Conservation (phyloP, 352 stramenopile genomes). For the Ophiocytium majus region DNA sequence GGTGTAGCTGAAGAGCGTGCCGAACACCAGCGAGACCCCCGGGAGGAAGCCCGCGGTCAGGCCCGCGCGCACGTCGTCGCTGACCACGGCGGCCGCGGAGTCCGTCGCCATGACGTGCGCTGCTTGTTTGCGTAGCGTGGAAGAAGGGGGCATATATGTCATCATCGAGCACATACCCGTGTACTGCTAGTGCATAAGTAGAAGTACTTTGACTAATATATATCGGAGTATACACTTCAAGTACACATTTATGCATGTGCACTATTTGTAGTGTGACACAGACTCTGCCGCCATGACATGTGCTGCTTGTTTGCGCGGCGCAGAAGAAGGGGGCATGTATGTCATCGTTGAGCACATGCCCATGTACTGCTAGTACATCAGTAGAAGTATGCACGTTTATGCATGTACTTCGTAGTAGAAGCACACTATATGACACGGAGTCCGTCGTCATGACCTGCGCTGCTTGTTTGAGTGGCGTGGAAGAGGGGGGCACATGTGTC, state of each 20-base stretch:
- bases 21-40: constrained; percentile 45
- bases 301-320: not conserved
- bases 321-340: not conserved
- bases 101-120: not conserved
- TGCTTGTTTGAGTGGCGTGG: not conserved
- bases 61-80: constrained; percentile 35
- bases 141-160: not conserved
- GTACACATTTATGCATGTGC: no score
- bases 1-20: constrained; percentile 49
- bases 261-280: no score
- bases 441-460: not conserved
- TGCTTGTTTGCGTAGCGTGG: not conserved
- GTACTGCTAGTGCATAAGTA: no score
- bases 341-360: not conserved
- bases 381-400: no score
- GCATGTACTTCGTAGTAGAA: no score
- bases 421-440: no score
- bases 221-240: no score
- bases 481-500: not conserved
- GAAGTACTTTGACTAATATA: no score
- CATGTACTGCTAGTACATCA: no score
- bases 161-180: not conserved
- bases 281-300: constrained; percentile 4
- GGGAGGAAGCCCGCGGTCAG: constrained; percentile 43
- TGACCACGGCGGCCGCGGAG: constrained; percentile 27